phyloP scores from a whole-genome alignment of 768 basidiomycete genomes.

The Candolleomyces aberdarensis region DNA sequence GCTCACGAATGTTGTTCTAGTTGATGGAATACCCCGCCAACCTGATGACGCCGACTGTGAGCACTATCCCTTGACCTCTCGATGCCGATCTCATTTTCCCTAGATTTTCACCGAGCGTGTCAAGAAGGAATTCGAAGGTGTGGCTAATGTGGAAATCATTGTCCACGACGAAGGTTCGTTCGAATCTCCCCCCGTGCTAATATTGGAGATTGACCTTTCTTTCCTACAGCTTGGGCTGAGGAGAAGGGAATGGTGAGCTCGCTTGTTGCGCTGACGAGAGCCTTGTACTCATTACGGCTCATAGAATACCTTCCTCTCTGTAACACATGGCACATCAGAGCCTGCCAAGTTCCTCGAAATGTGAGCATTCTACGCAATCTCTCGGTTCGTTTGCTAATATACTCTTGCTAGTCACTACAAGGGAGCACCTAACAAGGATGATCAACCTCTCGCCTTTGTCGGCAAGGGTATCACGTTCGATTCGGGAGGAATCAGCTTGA shows the following conservation, averaged over 20 bases:
- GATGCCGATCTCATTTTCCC: not conserved
- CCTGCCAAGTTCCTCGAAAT: constrained; percentile 88
- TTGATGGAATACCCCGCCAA: constrained; percentile 86
- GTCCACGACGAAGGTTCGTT: constrained; percentile 74
- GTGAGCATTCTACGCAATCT: constrained; percentile 31
- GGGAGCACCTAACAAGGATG: constrained; percentile 56
- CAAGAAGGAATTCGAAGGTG: constrained; percentile 58
- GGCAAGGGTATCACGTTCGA: constrained; percentile 93
- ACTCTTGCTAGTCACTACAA: constrained; percentile 66
- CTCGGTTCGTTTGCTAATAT: not conserved
- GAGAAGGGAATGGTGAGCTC: constrained; percentile 72
- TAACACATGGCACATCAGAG: constrained; percentile 77
- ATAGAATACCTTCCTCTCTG: constrained; percentile 82
- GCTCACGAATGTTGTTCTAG: constrained; percentile 32
- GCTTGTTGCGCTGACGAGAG: not conserved
- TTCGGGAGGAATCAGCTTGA: constrained; percentile 84
- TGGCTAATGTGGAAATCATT: constrained; percentile 66
- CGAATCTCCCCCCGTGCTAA: no score
- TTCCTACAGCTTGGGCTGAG: constrained; percentile 65
- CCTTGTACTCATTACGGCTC: no score
- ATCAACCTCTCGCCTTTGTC: constrained; percentile 68
- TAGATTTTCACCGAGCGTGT: constrained; percentile 72
- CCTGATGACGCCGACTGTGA: constrained; percentile 78
- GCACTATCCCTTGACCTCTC: constrained; percentile 12
- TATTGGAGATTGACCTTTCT: not conserved